Percentiles rank a stretch among this genome's conserved stretches.
Conservation (phyloP, 768 basidiomycete species). For the Lactarius indigo region DNA sequence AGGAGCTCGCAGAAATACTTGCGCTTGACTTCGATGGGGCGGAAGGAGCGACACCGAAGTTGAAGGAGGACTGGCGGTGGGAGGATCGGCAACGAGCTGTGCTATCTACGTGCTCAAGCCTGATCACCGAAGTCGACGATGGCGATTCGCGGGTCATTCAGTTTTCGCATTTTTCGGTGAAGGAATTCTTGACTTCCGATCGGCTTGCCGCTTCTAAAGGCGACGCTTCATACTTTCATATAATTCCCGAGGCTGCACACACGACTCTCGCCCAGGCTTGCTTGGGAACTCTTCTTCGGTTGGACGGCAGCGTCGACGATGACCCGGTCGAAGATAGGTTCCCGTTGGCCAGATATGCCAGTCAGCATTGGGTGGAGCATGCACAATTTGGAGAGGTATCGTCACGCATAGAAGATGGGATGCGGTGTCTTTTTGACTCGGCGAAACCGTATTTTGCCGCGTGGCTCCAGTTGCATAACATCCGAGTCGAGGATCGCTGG, state of each 20-base stretch:
- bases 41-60: neutral
- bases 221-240: neutral
- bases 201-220: neutral
- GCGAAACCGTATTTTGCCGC: neutral
- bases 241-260: neutral
- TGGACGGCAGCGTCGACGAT: neutral
- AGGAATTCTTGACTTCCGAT: neutral
- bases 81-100: neutral
- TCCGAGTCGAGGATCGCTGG: neutral
- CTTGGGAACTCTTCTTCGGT: neutral
- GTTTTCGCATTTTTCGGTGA: neutral
- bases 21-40: neutral
- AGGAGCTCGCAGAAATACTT: neutral
- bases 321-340: neutral
- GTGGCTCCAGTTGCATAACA: neutral
- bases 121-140: neutral
- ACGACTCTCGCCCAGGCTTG: neutral
- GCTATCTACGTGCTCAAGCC: neutral
- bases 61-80: neutral
- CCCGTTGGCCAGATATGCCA: neutral
- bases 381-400: neutral
- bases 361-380: neutral
- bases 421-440: neutral
- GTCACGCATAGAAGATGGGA: neutral
- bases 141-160: neutral